Evolutionary conservation across 768 basidiomycete species (phyloP).

Genomic region (Collybia mongolica): DNA sequence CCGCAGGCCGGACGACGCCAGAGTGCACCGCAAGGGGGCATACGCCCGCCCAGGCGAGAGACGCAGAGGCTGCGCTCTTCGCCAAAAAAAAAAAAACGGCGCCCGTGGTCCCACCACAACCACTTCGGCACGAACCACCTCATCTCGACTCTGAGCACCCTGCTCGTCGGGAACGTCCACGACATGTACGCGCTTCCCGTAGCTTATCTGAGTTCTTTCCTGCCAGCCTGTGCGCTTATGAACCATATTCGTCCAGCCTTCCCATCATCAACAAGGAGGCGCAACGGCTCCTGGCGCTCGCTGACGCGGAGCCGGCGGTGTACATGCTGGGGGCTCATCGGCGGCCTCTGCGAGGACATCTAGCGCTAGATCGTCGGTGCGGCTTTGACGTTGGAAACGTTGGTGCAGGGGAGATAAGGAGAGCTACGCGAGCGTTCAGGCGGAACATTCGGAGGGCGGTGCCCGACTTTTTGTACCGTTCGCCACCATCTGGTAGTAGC

Average conservation of each 20-base stretch:
- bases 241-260: too few relatives aligned
- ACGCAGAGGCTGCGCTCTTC: conserved; percentile 35
- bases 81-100: conserved; percentile 15
- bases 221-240: too few relatives aligned
- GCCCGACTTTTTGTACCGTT: conserved; percentile 37
- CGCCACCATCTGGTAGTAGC: too few relatives aligned
- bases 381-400: conserved; percentile 15
- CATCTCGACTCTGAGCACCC: conserved; percentile 29
- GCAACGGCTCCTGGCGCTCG: conserved; percentile 19
- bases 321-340: conserved; percentile 34
- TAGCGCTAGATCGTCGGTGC: conserved; percentile 26
- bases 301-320: conserved; percentile 29
- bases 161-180: conserved; percentile 35
- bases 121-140: conserved; percentile 37
- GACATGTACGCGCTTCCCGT: conserved; percentile 18
- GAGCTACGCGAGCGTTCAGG: conserved; percentile 26
- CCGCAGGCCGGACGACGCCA: conserved; percentile 37
- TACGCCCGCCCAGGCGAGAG: conserved; percentile 28
- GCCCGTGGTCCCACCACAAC: conserved; percentile 32
- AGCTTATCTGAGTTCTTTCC: too few relatives aligned
- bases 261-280: conserved; percentile 28
- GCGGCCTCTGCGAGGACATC: conserved; percentile 28
- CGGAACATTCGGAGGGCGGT: conserved; percentile 27
- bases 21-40: conserved; percentile 29
- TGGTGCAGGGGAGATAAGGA: conserved; percentile 31